Evolutionary conservation across 2,329 filamentous ascomycete genomes (phyloP).

Genomic region (Aspergillus ochraceoroseus): DNA sequence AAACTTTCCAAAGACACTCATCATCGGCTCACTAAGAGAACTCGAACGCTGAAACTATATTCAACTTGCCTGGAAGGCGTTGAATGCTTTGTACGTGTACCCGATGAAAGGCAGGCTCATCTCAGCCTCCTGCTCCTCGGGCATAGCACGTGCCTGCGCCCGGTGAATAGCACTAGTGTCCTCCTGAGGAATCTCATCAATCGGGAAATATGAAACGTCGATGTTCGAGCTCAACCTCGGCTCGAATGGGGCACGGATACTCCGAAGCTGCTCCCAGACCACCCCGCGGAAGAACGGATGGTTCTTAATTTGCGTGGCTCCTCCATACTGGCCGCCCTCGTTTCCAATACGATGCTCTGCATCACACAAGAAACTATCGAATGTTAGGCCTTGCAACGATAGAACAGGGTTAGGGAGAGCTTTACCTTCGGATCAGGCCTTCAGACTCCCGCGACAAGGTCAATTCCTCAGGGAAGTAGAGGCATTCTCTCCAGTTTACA

Average conservation of each 20-base stretch:
- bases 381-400: constrained; percentile 23
- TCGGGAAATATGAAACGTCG: constrained; percentile 97
- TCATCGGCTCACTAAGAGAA: constrained; percentile 19
- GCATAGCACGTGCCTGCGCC: constrained; percentile 70
- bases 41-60: constrained; percentile 19
- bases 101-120: constrained; percentile 95
- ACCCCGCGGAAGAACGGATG: constrained; percentile 97
- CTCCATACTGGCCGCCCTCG: constrained; percentile 54
- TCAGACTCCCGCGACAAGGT: constrained; percentile 83
- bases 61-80: constrained; percentile 53
- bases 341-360: constrained; percentile 85
- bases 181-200: constrained; percentile 95
- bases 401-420: constrained; percentile 10
- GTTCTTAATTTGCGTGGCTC: constrained; percentile 85
- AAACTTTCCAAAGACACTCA: constrained; percentile 21
- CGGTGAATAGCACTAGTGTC: constrained; percentile 84
- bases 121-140: constrained; percentile 76
- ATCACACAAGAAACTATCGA: constrained; percentile 78
- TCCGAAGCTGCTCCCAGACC: constrained; percentile 85
- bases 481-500: constrained; percentile 91
- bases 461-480: constrained; percentile 96
- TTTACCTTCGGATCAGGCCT: constrained; percentile 83
- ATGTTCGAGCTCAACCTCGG: constrained; percentile 88
- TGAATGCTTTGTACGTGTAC: constrained; percentile 97
- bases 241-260: constrained; percentile 93